phyloP scores from a whole-genome alignment of 352 stramenopile genomes.

The Globisporangium megalacanthum region DNA sequence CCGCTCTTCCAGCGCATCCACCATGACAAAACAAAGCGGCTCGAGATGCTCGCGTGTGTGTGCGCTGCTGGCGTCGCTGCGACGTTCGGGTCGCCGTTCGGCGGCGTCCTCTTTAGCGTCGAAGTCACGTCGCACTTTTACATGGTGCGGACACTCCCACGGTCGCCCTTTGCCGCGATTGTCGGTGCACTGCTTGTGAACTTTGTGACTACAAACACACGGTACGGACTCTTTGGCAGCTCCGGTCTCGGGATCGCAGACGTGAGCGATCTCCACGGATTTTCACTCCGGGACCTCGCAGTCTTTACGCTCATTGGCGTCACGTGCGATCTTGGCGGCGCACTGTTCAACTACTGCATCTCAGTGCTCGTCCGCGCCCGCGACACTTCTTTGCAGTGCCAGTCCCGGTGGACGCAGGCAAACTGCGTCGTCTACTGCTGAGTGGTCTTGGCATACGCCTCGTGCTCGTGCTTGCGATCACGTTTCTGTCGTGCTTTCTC shows the following conservation, averaged over 20 bases:
- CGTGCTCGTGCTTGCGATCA: constrained; percentile 50
- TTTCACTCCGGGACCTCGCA: constrained; percentile 42
- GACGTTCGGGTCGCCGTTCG: constrained; percentile 84
- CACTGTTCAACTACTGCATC: constrained; percentile 66
- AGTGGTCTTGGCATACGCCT: constrained; percentile 55
- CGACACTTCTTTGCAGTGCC: constrained; percentile 38
- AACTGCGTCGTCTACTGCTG: constrained; percentile 18
- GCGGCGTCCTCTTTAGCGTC: constrained; percentile 80
- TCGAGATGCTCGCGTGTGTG: constrained; percentile 80
- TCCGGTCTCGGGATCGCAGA: constrained; percentile 58
- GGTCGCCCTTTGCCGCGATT: constrained; percentile 78
- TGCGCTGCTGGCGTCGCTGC: constrained; percentile 77
- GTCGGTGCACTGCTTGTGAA: constrained; percentile 62
- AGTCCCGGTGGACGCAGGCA: constrained; percentile 1
- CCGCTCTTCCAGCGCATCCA: constrained; percentile 61
- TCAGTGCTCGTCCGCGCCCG: constrained; percentile 55
- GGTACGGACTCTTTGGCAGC: constrained; percentile 71
- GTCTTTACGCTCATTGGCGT: constrained; percentile 67
- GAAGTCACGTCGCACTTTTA: constrained; percentile 86
- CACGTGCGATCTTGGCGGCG: constrained; percentile 59
- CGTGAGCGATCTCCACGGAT: constrained; percentile 35
- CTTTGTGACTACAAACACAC: constrained; percentile 53
- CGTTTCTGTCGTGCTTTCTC: constrained; percentile 55
- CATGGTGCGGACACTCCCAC: constrained; percentile 66
- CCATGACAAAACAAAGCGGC: constrained; percentile 71